A percentile compares a stretch with the other conserved stretches of the same genome.
Conservation (phyloP, 2,329 filamentous ascomycete genomes). For the Alternaria sp. region DNA sequence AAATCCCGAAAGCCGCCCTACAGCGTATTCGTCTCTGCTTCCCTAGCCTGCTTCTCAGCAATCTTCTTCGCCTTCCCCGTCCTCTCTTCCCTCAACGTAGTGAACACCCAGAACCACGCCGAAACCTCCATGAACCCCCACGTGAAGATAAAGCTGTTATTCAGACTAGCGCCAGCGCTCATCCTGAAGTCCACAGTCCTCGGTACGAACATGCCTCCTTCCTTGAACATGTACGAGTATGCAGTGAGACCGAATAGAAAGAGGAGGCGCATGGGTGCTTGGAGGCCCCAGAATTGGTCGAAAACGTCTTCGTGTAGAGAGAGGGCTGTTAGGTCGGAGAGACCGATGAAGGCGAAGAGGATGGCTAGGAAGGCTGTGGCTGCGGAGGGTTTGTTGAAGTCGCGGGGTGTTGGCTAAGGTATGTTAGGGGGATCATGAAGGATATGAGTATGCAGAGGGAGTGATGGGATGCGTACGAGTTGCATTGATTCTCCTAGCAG, state of each 20-base stretch:
- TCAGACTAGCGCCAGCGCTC: conserved; percentile 67
- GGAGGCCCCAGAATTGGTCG: conserved; percentile 59
- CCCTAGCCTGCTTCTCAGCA: conserved; percentile 45
- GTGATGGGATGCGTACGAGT: conserved; percentile 64
- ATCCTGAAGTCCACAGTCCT: conserved; percentile 35
- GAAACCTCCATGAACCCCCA: conserved; percentile 85
- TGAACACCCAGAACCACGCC: conserved; percentile 80
- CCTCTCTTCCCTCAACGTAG: conserved; percentile 50
- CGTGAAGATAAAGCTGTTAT: conserved; percentile 85
- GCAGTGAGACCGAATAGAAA: conserved; percentile 68
- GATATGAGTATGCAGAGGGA: not conserved
- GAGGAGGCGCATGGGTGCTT: conserved; percentile 70
- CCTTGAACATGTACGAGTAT: conserved; percentile 71
- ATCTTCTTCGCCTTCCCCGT: conserved; percentile 41
- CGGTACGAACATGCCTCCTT: conserved; percentile 58
- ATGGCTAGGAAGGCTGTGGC: conserved; percentile 72
- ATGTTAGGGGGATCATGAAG: conserved; percentile 6
- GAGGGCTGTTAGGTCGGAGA: conserved; percentile 58
- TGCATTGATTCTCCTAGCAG: conserved; percentile 85
- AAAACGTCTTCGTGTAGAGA: conserved; percentile 55
- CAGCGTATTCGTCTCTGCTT: conserved; percentile 31
- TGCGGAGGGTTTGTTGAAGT: conserved; percentile 74
- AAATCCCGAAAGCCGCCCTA: conserved; percentile 10
- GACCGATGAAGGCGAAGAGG: conserved; percentile 69
- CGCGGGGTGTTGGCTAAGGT: conserved; percentile 68